These are phyloP conservation scores for Lentinula boryana DNA, from an alignment of 768 basidiomycete genomes.

Conservation along the genomic window DNA sequence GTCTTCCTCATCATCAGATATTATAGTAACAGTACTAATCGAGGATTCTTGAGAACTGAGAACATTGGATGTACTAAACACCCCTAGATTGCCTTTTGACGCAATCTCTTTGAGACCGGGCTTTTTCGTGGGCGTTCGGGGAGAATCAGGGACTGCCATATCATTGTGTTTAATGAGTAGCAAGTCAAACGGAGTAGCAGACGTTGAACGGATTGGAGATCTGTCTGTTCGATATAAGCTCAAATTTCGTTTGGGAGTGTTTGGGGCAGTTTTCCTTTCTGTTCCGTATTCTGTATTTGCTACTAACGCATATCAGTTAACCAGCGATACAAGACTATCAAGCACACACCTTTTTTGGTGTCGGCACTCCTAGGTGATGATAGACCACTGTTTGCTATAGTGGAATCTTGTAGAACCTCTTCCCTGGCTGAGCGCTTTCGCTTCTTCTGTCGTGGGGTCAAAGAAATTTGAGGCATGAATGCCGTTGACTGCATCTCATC, in stretches of 20 bases:
- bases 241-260: background rate
- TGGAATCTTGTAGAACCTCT: background rate
- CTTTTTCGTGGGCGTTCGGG: background rate
- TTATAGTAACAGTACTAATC: background rate
- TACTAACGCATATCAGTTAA: background rate
- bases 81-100: background rate
- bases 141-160: background rate
- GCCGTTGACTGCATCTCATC: background rate
- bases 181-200: background rate
- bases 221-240: background rate
- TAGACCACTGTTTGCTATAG: background rate
- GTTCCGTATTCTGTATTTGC: background rate
- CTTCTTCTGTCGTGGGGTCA: background rate
- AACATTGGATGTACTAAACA: background rate
- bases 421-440: background rate
- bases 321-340: background rate
- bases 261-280: background rate
- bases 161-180: background rate
- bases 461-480: background rate
- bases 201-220: background rate
- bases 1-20: background rate
- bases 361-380: background rate
- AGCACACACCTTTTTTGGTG: background rate
- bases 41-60: background rate
- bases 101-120: background rate